Evolutionary conservation across 148 eudicot species (phyloP).

Genomic region (Camellia japonica): DNA sequence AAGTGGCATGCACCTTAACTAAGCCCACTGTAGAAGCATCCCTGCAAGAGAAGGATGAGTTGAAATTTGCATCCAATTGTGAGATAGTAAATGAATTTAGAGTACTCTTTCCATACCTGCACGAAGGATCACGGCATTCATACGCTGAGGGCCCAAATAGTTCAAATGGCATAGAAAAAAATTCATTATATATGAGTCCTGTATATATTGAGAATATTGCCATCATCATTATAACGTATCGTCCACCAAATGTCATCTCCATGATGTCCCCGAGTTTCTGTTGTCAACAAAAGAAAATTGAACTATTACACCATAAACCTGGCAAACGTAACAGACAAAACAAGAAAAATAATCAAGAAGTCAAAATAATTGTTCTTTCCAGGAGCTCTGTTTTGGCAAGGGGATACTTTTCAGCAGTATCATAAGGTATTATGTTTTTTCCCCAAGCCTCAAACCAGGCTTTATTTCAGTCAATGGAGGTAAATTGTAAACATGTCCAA

Average conservation of each 20-base stretch:
- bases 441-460: too few species aligned
- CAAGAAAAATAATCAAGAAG: neutral
- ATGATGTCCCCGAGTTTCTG: slow-evolving; percentile 96
- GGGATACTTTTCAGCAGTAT: too few species aligned
- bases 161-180: slow-evolving; percentile 90
- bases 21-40: too few species aligned
- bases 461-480: too few species aligned
- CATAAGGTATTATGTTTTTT: too few species aligned
- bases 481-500: too few species aligned
- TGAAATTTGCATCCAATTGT: neutral
- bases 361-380: neutral
- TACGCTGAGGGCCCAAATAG: slow-evolving; percentile 80
- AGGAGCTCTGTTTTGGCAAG: too few species aligned
- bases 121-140: slow-evolving; percentile 69
- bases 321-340: neutral
- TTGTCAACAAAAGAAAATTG: slow-evolving; percentile 12
- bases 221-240: slow-evolving; percentile 86
- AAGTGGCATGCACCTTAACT: too few species aligned
- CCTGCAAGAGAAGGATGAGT: neutral
- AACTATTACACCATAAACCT: neutral
- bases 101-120: slow-evolving; percentile 47
- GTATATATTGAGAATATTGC: slow-evolving; percentile 87
- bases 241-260: slow-evolving; percentile 93
- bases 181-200: slow-evolving; percentile 79
- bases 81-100: neutral